Conservation (phyloP, 2,329 filamentous ascomycete species). For the Zasmidium citrigriseum region DNA sequence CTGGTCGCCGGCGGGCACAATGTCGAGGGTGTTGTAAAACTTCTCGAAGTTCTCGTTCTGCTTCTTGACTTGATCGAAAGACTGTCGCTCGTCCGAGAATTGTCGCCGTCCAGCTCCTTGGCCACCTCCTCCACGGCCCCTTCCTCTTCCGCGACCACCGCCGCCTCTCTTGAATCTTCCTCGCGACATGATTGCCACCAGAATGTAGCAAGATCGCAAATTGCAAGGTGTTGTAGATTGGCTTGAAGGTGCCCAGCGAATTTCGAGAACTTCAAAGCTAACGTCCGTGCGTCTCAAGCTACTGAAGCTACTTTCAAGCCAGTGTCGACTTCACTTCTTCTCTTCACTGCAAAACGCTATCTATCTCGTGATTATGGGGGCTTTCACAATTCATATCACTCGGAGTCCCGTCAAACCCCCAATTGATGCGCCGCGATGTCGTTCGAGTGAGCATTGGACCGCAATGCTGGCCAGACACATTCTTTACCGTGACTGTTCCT, state of each 20-base stretch:
- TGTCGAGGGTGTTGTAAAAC: slow-evolving; percentile 79
- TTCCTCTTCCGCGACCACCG: slow-evolving; percentile 24
- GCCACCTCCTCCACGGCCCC: slow-evolving; percentile 26
- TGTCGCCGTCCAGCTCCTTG: slow-evolving; percentile 27
- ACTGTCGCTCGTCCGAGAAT: slow-evolving; percentile 35
- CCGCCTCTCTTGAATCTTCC: slow-evolving; percentile 18
- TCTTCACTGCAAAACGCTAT: no score
- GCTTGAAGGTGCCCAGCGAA: background rate
- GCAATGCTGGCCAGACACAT: no score
- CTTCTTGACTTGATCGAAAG: slow-evolving; percentile 68
- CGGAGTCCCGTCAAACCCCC: no score
- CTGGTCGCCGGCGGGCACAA: slow-evolving; percentile 73
- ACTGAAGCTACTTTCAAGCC: no score
- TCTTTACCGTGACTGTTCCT: no score
- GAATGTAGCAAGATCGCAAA: background rate
- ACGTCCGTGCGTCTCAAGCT: background rate
- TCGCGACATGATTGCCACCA: slow-evolving; percentile 20
- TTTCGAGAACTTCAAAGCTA: background rate
- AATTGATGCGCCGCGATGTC: no score
- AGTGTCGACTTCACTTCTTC: background rate
- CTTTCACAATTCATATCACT: no score
- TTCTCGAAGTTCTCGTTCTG: slow-evolving; percentile 81
- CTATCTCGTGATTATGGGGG: no score
- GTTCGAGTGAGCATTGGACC: no score
- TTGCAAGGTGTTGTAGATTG: background rate